Percentiles rank a stretch among this genome's conserved stretches.
These are phyloP conservation scores for Wickerhamiella kazuoi DNA, from an alignment of 805 yeast genomes.

Conservation along the genomic window DNA sequence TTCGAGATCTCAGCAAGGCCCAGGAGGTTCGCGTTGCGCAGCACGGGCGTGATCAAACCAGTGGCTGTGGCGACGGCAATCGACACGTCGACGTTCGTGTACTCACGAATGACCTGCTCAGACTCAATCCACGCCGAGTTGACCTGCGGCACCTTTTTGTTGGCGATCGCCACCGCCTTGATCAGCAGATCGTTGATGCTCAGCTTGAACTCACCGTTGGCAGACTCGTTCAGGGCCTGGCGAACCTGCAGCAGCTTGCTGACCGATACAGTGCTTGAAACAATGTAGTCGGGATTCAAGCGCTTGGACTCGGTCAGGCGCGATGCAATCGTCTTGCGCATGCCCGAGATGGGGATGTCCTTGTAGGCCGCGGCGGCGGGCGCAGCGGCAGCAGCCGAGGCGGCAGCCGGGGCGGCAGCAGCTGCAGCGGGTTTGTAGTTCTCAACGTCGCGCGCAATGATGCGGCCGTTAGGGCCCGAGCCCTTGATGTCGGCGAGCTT, in stretches of 20 bases:
- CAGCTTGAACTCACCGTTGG: constrained; percentile 74
- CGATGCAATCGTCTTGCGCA: constrained; percentile 87
- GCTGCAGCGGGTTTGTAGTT: constrained; percentile 32
- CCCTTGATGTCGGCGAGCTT: constrained; percentile 73
- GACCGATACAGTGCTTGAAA: constrained; percentile 73
- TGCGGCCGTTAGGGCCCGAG: constrained; percentile 91
- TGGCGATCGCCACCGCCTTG: constrained; percentile 87
- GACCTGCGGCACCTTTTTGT: constrained; percentile 77
- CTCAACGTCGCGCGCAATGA: constrained; percentile 81
- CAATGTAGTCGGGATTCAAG: constrained; percentile 80
- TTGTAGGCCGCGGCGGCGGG: constrained; percentile 43
- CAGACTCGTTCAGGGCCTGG: constrained; percentile 66
- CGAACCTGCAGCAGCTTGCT: constrained; percentile 83
- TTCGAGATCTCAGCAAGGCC: constrained; percentile 70
- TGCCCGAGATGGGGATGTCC: constrained; percentile 72
- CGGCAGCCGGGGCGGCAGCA: constrained; percentile 20
- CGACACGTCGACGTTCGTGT: constrained; percentile 80
- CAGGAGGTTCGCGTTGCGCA: constrained; percentile 69
- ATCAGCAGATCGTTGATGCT: constrained; percentile 88
- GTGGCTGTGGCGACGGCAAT: constrained; percentile 98
- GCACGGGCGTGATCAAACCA: constrained; percentile 93
- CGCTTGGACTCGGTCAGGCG: constrained; percentile 77
- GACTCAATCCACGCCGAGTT: constrained; percentile 86
- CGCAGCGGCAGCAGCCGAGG: constrained; percentile 24
- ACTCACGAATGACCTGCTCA: constrained; percentile 84